phyloP scores from a whole-genome alignment of 1,284 basidiomycete species.

The Ustilago loliicola region DNA sequence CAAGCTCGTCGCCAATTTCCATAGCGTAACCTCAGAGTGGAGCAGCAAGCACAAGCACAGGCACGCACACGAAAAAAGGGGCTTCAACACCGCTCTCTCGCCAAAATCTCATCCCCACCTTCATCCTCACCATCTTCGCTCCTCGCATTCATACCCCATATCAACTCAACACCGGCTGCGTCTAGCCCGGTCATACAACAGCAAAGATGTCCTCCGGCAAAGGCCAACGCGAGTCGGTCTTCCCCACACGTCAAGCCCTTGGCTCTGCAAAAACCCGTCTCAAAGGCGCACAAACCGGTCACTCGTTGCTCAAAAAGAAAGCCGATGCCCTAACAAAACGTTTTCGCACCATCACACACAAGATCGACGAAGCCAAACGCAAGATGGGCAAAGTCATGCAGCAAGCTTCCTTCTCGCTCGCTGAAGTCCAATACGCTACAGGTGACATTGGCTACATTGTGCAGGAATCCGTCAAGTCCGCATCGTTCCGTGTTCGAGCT shows the following conservation, averaged over 20 bases:
- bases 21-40: conserved; percentile 5
- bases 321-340: conserved; percentile 93
- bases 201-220: conserved; percentile 82
- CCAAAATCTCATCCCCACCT: neutral
- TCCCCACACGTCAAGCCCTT: conserved; percentile 78
- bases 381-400: conserved; percentile 99
- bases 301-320: conserved; percentile 96
- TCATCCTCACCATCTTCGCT: neutral
- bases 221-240: conserved; percentile 89
- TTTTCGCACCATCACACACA: conserved; percentile 77
- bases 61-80: conserved; percentile 5
- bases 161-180: neutral
- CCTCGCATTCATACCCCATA: neutral
- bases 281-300: conserved; percentile 97
- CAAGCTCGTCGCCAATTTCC: conserved; percentile 18
- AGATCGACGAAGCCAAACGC: conserved; percentile 92
- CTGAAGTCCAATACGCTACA: conserved; percentile 97
- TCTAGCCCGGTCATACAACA: neutral
- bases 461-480: conserved; percentile 76
- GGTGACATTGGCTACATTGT: conserved; percentile 85
- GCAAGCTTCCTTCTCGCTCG: conserved; percentile 96
- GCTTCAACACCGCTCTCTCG: neutral
- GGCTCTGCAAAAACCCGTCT: conserved; percentile 92
- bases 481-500: conserved; percentile 91
- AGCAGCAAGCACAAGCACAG: neutral